Evolutionary conservation across 306 rosid genomes (phyloP).

Genomic region (Quillaja saponaria): DNA sequence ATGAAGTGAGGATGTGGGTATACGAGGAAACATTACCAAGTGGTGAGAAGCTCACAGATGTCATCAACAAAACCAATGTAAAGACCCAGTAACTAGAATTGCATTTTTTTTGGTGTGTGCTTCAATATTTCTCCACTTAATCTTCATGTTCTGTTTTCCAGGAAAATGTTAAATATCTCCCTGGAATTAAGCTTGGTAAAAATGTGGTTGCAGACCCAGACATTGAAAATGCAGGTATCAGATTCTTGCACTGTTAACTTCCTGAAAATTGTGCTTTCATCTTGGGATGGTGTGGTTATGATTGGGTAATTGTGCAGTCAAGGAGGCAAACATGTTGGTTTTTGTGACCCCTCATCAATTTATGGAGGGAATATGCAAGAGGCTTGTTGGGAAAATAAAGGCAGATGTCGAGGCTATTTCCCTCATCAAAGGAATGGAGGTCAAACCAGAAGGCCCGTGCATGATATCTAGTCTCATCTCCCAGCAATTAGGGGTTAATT

Average conservation of each 20-base stretch:
- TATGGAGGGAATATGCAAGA: conserved; percentile 85
- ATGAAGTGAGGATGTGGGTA: conserved; percentile 96
- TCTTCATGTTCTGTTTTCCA: conserved; percentile 28
- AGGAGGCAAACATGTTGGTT: conserved; percentile 82
- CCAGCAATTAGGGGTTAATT: conserved; percentile 61
- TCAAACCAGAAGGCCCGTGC: conserved; percentile 92
- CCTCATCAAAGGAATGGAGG: conserved; percentile 94
- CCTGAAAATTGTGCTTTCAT: not conserved
- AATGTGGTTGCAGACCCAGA: conserved; percentile 88
- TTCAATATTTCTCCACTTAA: conserved; percentile 14
- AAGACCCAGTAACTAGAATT: conserved; percentile 26
- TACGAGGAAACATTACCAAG: conserved; percentile 70
- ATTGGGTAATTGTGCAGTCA: conserved; percentile 53
- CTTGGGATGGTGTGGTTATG: conserved; percentile 5
- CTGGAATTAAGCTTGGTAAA: conserved; percentile 81
- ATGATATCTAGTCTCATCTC: conserved; percentile 87
- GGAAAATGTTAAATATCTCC: conserved; percentile 94
- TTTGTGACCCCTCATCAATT: conserved; percentile 94
- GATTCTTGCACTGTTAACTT: conserved; percentile 6
- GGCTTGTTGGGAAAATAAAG: conserved; percentile 62
- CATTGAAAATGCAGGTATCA: conserved; percentile 70
- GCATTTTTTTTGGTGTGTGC: conserved; percentile 6
- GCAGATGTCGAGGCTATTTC: conserved; percentile 75
- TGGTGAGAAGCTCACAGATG: conserved; percentile 82
- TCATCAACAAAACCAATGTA: conserved; percentile 76